Evolutionary conservation across 371 early-diverging fungal genomes (phyloP).

Genomic region (Chytridiales sp.): DNA sequence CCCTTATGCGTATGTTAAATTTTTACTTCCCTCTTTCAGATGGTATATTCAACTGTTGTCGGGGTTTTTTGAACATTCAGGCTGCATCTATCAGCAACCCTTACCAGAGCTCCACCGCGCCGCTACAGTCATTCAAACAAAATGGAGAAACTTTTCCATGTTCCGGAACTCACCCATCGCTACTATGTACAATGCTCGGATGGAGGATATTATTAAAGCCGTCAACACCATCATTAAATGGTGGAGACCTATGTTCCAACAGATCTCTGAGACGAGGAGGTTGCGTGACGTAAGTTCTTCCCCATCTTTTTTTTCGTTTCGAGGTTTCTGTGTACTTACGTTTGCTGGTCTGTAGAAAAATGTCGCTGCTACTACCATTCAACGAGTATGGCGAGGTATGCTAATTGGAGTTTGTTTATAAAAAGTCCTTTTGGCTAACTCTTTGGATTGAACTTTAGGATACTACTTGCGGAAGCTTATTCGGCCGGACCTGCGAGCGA

Average conservation of each 20-base stretch:
- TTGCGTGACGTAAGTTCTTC: constrained; percentile 19
- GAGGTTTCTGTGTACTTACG: no score
- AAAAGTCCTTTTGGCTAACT: neutral
- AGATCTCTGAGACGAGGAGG: constrained; percentile 32
- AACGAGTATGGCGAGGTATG: constrained; percentile 44
- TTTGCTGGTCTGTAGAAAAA: constrained; percentile 38
- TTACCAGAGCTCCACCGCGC: constrained; percentile 48
- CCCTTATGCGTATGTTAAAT: constrained; percentile 40
- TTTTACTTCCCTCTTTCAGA: neutral
- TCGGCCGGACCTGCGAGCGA: constrained; percentile 45
- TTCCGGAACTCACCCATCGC: constrained; percentile 54
- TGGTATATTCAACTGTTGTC: no score
- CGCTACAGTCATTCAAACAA: constrained; percentile 46
- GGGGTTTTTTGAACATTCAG: constrained; percentile 11
- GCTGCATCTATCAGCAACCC: constrained; percentile 48
- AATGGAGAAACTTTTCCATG: constrained; percentile 50
- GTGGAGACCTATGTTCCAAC: constrained; percentile 48
- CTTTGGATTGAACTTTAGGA: constrained; percentile 17
- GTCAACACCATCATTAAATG: constrained; percentile 44
- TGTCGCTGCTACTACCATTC: constrained; percentile 46
- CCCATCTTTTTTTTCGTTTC: neutral
- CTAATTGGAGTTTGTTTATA: neutral
- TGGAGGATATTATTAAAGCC: constrained; percentile 42
- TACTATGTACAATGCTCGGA: constrained; percentile 40
- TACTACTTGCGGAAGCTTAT: constrained; percentile 46